Base-by-base conservation (phyloP, 345 rosid genomes). In the Eucalyptus albens region DNA sequence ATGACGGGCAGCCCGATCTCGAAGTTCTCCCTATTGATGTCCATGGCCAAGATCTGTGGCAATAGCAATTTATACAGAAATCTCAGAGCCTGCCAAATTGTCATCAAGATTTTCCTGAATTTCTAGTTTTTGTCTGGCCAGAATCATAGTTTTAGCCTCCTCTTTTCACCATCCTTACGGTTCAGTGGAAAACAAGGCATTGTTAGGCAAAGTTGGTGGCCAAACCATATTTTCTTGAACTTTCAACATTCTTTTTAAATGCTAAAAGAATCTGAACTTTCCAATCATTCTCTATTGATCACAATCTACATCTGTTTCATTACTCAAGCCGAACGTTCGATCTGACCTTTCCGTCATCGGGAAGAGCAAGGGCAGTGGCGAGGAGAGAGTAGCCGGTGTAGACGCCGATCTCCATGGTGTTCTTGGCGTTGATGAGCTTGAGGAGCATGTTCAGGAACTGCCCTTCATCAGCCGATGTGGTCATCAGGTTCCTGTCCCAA, bases 351-450 rank as follows among this genome's bases (percentile, higher is more conserved):
- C 99, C 99, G 86, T 96, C 97, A 4, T 96, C 96, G 4, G 99
- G 99, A 86, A 98, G 93, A 89, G 99, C 99, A 77, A 98, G 98
- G 89, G 99, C 99, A 8, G 99, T 98, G 89, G 99, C 98, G 44
- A 98, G 89, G 60, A 98, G 99, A 90, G 99, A 98, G 93, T 97
- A 97, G 50, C 99, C 99, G 42, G 99, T 98, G 96, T 95, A 98
- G 69, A 98, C 99, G 29, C 99, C 99, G 37, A 98, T 97, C 93
- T 98, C 99, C 99, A 98, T 98, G 51, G 99, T 98, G 96, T 97
- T 97, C 94, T 98, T 97, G 81, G 99, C 99, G 91, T 98, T 97
- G 92, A 96, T 93, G n/a, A 98, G 95, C 92, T 98, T 98, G 81
- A 98, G 92, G 44, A 98, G 93, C 99, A 96, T 95, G 97, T 91